Base-by-base conservation (phyloP, 495 filamentous ascomycete species). In the Tuber borchii region DNA sequence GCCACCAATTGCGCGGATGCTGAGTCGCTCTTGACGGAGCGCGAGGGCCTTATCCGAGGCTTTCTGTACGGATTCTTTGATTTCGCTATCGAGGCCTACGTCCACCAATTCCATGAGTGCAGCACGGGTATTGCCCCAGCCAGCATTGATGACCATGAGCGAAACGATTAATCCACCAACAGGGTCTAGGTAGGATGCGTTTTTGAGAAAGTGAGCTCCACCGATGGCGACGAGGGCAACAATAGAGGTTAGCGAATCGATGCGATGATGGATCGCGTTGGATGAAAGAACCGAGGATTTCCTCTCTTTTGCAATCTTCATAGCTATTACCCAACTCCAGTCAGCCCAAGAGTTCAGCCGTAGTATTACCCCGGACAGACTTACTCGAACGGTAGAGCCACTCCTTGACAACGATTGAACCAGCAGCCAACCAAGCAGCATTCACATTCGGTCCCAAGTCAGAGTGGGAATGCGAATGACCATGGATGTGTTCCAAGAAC, bases 201-300 rank as follows among this genome's bases (percentile, higher is more conserved):
- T 90, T 40, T 89, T 85, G 51, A 97, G 88, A 71, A 97, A 84
- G 83, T 97, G 94, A n/a, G 93, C 92, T 44, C 93, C 95, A 42
- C 91, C 89, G 81, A 99, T 97, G 26, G 92, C 93, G 71, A 90
- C 84, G 20, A 99, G 87, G 17, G 95, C 95, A 71, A 97, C 95
- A 78, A 99, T 91, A 71, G 93, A 93, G 0, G 95, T 98, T 37
- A 97, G 88, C 71, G 93, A 97, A 84, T 99, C 95, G 82, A 99
- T 90, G 71, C 95, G 92, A 86, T 99, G 95, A 84, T 99, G 95
- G 77, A 97, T 87, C 6, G 95, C 95, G 83, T 99, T 99, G 71
- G 93, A 97, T 34, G 95, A 93, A n/a, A 99, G 90, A 73, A 99
- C 94, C 22, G 93, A 95, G 4, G 93, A 97, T 83, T 97, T 97